Conservation (phyloP, 352 stramenopile genomes). For the Globisporangium apiculatum region DNA sequence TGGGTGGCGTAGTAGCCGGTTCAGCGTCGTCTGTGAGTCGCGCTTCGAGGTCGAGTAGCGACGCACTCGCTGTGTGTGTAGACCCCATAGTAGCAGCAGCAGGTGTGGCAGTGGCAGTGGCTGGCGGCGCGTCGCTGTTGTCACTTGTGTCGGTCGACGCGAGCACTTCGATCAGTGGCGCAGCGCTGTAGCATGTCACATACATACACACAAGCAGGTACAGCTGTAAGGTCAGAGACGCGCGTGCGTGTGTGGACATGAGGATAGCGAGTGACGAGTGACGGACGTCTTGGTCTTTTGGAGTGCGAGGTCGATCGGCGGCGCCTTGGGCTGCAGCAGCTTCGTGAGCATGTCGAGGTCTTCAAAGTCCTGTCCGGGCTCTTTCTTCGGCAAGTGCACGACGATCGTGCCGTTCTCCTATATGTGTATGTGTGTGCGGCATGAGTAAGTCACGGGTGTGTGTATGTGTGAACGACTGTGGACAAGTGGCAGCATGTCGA, state of each 20-base stretch:
- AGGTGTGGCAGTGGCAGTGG: neutral
- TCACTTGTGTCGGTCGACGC: conserved; percentile 22
- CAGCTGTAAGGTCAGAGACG: conserved; percentile 5
- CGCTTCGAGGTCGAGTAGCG: conserved; percentile 50
- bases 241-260: neutral
- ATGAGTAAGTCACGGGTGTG: neutral
- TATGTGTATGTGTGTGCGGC: neutral
- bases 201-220: neutral
- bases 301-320: conserved; percentile 26
- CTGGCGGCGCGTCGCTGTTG: neutral
- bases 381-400: conserved; percentile 87
- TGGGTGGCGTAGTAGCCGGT: neutral
- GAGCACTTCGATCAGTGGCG: conserved; percentile 83
- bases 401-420: conserved; percentile 91
- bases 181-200: conserved; percentile 18
- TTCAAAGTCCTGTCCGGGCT: conserved; percentile 80
- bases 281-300: conserved; percentile 21
- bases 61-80: conserved; percentile 16
- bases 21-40: conserved; percentile 20
- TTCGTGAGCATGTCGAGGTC: conserved; percentile 93
- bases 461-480: neutral
- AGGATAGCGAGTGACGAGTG: too few species aligned
- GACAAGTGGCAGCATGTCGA: too few species aligned
- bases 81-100: neutral
- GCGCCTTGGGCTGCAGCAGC: conserved; percentile 69